Percentiles rank a stretch among this genome's conserved stretches.
phyloP scores from a whole-genome alignment of 352 stramenopile species.

The Phytophthora agathidicida region DNA sequence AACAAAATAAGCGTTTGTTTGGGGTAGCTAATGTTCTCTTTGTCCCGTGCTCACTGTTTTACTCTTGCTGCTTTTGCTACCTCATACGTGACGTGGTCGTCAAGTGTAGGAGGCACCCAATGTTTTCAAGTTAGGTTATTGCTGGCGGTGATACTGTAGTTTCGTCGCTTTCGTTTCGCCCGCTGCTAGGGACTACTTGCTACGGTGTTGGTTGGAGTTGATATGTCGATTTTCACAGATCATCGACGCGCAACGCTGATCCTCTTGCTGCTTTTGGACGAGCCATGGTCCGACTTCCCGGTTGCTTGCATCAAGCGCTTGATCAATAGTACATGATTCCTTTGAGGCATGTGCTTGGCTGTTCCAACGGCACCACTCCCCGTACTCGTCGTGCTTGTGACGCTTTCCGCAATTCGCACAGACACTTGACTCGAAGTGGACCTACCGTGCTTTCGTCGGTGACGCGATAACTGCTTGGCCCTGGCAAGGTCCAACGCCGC shows the following conservation, averaged over 20 bases:
- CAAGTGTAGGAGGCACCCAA: no score
- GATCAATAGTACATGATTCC: slow-evolving; percentile 57
- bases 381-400: slow-evolving; percentile 28
- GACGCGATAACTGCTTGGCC: slow-evolving; percentile 14
- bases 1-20: no score
- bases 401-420: slow-evolving; percentile 37
- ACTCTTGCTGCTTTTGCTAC: no score
- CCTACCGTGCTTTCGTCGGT: slow-evolving; percentile 27
- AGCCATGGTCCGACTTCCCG: slow-evolving; percentile 22
- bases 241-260: slow-evolving; percentile 21
- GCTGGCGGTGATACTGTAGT: no score
- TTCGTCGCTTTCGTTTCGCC: no score
- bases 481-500: slow-evolving; percentile 20
- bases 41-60: no score
- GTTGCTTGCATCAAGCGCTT: slow-evolving; percentile 57
- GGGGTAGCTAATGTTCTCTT: no score
- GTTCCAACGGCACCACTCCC: slow-evolving; percentile 35
- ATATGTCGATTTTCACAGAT: slow-evolving; percentile 1
- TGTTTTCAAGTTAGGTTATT: no score
- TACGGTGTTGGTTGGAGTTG: no score
- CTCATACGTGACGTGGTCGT: no score
- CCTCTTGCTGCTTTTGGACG: slow-evolving; percentile 16
- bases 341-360: slow-evolving; percentile 69
- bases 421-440: slow-evolving; percentile 28
- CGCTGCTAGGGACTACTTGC: no score